Evolutionary conservation across 768 basidiomycete species (phyloP).

Genomic region (Podaxis rugospora): DNA sequence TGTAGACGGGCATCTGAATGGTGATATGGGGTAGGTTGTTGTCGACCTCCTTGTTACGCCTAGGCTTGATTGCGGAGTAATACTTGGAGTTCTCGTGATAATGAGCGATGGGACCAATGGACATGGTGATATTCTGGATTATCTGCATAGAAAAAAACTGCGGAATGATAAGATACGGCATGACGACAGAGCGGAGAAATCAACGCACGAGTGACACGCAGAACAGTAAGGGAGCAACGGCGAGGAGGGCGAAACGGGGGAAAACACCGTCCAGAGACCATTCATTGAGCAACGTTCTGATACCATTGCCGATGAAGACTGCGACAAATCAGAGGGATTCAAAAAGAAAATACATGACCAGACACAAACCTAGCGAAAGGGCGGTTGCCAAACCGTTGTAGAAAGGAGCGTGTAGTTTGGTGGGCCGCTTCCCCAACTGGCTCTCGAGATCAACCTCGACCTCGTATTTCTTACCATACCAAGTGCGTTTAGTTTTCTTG

Average conservation of each 20-base stretch:
- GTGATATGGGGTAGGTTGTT: conserved; percentile 68
- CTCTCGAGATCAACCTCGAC: conserved; percentile 20
- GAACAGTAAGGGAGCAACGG: conserved; percentile 60
- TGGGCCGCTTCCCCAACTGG: conserved; percentile 15
- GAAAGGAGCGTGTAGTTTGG: conserved; percentile 55
- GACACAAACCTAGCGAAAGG: conserved; percentile 46
- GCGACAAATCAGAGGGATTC: conserved; percentile 32
- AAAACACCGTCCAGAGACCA: conserved; percentile 57
- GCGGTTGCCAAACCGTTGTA: conserved; percentile 64
- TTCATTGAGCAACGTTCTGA: conserved; percentile 64
- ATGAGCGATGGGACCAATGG: conserved; percentile 76
- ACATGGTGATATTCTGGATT: conserved; percentile 62
- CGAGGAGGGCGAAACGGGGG: conserved; percentile 59
- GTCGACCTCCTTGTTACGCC: conserved; percentile 42
- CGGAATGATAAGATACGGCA: conserved; percentile 16
- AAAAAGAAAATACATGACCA: conserved; percentile 20
- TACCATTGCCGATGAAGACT: conserved; percentile 63
- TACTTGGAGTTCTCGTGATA: conserved; percentile 77
- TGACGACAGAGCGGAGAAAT: conserved; percentile 18
- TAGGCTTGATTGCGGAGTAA: conserved; percentile 66
- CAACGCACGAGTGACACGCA: conserved; percentile 63
- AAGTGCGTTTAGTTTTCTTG: conserved; percentile 41
- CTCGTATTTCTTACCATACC: conserved; percentile 50
- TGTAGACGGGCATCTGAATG: conserved; percentile 85
- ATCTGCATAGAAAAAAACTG: conserved; percentile 80